Percentiles rank a stretch among this genome's conserved stretches.
phyloP scores from a whole-genome alignment of 139 green algal genomes.

The Chlamydomonas incerta region DNA sequence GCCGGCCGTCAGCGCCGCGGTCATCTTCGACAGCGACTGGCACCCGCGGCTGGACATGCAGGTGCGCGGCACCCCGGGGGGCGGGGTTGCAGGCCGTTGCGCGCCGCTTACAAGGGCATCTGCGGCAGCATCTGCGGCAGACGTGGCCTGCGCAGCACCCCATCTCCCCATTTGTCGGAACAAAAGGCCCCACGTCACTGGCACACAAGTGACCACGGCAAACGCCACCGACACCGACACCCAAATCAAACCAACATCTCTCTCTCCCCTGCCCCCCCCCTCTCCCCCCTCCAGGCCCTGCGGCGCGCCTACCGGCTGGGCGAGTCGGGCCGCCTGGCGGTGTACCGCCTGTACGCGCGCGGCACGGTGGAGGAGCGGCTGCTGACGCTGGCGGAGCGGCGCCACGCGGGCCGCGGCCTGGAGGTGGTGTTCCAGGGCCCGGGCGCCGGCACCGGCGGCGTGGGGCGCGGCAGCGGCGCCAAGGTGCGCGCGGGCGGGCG shows the following conservation, averaged over 20 bases:
- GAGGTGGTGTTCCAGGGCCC: slow-evolving; percentile 59
- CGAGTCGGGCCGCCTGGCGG: neutral
- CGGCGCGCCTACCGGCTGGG: slow-evolving; percentile 63
- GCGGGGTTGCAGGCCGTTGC: neutral
- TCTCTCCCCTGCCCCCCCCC: no score
- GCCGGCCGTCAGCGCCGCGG: slow-evolving; percentile 54
- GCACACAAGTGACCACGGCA: no score
- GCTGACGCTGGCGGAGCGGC: slow-evolving; percentile 59
- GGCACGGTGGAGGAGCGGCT: slow-evolving; percentile 72
- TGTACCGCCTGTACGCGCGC: slow-evolving; percentile 57
- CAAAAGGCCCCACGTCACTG: no score
- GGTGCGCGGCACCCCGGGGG: neutral
- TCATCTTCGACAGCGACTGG: slow-evolving; percentile 86
- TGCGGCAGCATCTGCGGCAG: no score
- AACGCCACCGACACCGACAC: no score
- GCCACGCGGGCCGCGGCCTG: slow-evolving; percentile 37
- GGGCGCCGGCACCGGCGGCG: slow-evolving; percentile 13
- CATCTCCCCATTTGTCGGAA: no score
- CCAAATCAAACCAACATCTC: no score
- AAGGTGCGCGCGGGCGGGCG: neutral
- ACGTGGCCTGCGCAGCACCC: no score
- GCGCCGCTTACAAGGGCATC: no score
- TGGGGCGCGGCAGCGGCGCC: neutral
- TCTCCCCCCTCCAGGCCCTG: no score
- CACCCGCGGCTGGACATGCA: slow-evolving; percentile 75